Evolutionary conservation across 1,284 basidiomycete genomes (phyloP), one percentile per base, ranked within the genome.

Genomic region (Leccinum subrobustum): DNA sequence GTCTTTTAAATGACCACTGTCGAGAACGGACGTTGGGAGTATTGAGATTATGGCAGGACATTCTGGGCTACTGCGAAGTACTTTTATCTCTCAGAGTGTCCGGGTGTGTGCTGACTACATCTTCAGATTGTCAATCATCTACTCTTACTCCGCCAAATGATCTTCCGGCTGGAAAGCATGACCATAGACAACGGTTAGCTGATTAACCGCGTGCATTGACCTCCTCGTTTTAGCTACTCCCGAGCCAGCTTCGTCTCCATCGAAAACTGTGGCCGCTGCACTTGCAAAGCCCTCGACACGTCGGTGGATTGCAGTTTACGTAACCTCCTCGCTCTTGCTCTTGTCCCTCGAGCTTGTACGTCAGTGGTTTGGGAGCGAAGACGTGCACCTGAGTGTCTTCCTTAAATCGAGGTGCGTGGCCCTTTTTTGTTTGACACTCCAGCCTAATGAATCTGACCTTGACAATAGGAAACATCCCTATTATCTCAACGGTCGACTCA

Each of bases 401-500:
- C 82, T 87, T 14, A 86, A 84, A 61, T 89, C 88, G 52, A 86
- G 77, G 88, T 88, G 60, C 51, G 79, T 73, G 47, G 42, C 9
- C 29, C 56, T 27, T 42, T 9, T 31, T 29, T 42, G 9, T 31
- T 4, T 29, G 27, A 31, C 39, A 23, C 8, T 33, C 29, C 20
- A 29, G 23, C 12, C 16, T 14, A 1, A 47, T 35, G 51, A n/a
- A 31, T 25, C 56, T 57, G 31, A 53, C 20, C 23, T 7, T 18
- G 11, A 23, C 50, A 23, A 51, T 63, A 90, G 88, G 68, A 88
- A 87, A 70, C 86, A 90, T 64, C 86, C 87, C 1, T 82, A 84
- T 65, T 86, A 88, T 69, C 76, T 91, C 47, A 89, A 89, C 59
- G 86, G 86, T 0, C 81, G 83, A 18, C 73, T 87, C 4, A 63